Conservation (phyloP, 1,284 basidiomycete species). For the Fomes fomentarius region DNA sequence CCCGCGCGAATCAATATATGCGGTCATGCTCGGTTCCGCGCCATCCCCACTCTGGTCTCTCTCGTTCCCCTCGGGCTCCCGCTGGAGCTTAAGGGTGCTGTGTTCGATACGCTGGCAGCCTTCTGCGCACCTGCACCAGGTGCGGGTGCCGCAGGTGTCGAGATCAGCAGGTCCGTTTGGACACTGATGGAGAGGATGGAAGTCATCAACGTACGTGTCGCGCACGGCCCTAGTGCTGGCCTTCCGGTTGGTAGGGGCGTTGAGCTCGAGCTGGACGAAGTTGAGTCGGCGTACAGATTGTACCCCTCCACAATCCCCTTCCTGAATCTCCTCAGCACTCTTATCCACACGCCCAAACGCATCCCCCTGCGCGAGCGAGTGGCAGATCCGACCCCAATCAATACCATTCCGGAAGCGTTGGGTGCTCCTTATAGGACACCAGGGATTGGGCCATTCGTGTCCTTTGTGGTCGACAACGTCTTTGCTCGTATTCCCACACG, state of each 20-base stretch:
- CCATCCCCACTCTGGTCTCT: slow-evolving; percentile 78
- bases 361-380: slow-evolving; percentile 62
- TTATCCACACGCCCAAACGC: slow-evolving; percentile 79
- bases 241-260: slow-evolving; percentile 67
- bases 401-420: slow-evolving; percentile 77
- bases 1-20: slow-evolving; percentile 82
- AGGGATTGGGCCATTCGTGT: slow-evolving; percentile 78
- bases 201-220: slow-evolving; percentile 75
- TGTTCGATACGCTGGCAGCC: slow-evolving; percentile 84
- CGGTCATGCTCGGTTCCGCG: slow-evolving; percentile 77
- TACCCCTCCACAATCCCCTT: slow-evolving; percentile 92
- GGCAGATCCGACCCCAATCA: slow-evolving; percentile 60
- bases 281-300: slow-evolving; percentile 77
- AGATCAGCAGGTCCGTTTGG: slow-evolving; percentile 86
- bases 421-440: slow-evolving; percentile 77
- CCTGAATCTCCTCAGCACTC: slow-evolving; percentile 78
- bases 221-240: slow-evolving; percentile 40
- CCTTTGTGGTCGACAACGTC: slow-evolving; percentile 90
- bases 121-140: slow-evolving; percentile 82
- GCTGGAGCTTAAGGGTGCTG: slow-evolving; percentile 89
- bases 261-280: slow-evolving; percentile 83
- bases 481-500: slow-evolving; percentile 72
- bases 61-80: slow-evolving; percentile 83
- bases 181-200: slow-evolving; percentile 81
- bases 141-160: slow-evolving; percentile 71